phyloP scores from a whole-genome alignment of 352 stramenopile genomes.

The Pythium brachiatum region DNA sequence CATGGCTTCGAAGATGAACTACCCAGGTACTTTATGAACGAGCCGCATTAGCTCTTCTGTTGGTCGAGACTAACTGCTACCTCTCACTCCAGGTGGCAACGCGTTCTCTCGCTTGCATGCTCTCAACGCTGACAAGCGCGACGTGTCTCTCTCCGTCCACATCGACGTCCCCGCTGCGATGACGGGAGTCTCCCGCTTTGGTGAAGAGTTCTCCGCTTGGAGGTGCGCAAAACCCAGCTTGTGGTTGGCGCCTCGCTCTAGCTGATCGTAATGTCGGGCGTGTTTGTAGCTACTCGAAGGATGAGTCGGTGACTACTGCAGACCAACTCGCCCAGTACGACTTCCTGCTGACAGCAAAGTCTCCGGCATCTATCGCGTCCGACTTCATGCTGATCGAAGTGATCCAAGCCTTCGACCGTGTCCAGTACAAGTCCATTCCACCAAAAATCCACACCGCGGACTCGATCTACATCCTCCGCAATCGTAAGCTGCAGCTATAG shows the following conservation, averaged over 20 bases:
- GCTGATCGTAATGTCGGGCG: background rate
- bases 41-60: too few species aligned
- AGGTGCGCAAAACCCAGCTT: constrained; percentile 33
- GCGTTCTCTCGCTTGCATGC: constrained; percentile 66
- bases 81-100: constrained; percentile 44
- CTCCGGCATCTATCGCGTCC: constrained; percentile 30
- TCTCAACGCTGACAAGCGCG: constrained; percentile 28
- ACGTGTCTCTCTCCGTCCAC: constrained; percentile 60
- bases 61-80: too few species aligned
- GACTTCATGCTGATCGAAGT: constrained; percentile 48
- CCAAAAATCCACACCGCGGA: constrained; percentile 51
- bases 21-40: constrained; percentile 84
- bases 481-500: constrained; percentile 21
- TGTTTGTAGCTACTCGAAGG: constrained; percentile 67
- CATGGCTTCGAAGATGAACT: constrained; percentile 87
- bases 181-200: constrained; percentile 91
- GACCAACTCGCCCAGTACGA: constrained; percentile 52
- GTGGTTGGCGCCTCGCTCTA: background rate
- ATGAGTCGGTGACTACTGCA: constrained; percentile 51
- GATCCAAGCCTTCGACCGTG: constrained; percentile 49
- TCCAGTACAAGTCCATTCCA: constrained; percentile 32
- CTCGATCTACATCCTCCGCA: constrained; percentile 56
- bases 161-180: constrained; percentile 94
- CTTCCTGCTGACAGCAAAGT: constrained; percentile 57
- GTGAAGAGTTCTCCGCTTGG: constrained; percentile 74